Evolutionary conservation across 2,329 filamentous ascomycete species (phyloP).

Genomic region (Scortechinia acanthostroma): DNA sequence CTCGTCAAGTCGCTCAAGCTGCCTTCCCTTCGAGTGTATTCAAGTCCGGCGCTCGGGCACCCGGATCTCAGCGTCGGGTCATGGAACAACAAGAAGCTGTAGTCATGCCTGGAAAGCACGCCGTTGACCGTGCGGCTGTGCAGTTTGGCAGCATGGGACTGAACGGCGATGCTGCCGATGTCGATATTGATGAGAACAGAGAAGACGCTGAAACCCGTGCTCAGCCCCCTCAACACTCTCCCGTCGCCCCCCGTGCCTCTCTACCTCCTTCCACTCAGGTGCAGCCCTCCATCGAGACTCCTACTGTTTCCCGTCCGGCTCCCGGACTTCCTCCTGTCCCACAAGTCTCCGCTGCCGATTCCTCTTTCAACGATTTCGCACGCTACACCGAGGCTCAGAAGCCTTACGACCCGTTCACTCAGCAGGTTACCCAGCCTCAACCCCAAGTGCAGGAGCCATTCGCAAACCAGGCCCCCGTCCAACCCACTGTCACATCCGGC

Average conservation of each 20-base stretch:
- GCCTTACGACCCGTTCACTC: conserved; percentile 2
- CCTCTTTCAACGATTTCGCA: neutral
- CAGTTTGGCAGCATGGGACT: conserved; percentile 67
- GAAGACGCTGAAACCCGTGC: conserved; percentile 66
- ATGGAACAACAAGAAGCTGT: conserved; percentile 66
- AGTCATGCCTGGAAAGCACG: conserved; percentile 61
- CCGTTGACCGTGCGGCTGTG: conserved; percentile 59
- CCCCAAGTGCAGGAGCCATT: neutral
- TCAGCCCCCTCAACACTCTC: conserved; percentile 62
- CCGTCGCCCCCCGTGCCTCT: conserved; percentile 54
- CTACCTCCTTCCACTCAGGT: conserved; percentile 45
- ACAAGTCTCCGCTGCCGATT: neutral
- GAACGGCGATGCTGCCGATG: conserved; percentile 51
- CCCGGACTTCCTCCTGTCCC: neutral
- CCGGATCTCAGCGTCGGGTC: conserved; percentile 54
- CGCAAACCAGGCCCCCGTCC: neutral
- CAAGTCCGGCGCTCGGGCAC: conserved; percentile 34
- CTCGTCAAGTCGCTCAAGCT: conserved; percentile 6
- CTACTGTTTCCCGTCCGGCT: neutral
- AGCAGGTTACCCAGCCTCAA: neutral
- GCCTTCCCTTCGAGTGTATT: conserved; percentile 30
- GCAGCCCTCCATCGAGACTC: neutral
- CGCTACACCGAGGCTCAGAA: conserved; percentile 1
- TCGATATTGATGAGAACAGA: conserved; percentile 55
- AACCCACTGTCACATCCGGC: neutral